Percentiles rank a stretch among this genome's conserved stretches.
These are phyloP conservation scores for Fragaria iinumae DNA, from an alignment of 306 rosid genomes.

Conservation along the genomic window DNA sequence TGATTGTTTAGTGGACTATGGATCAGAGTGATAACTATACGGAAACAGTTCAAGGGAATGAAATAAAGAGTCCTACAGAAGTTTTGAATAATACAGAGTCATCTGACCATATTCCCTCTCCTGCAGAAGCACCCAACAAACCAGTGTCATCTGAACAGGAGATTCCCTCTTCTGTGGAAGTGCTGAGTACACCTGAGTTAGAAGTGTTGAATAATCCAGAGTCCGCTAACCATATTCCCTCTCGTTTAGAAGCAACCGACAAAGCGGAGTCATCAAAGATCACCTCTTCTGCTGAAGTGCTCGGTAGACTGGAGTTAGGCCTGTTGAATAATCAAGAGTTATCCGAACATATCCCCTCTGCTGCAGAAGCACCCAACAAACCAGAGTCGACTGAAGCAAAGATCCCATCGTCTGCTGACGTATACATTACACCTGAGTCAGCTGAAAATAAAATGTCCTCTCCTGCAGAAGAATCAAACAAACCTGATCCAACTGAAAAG, in stretches of 20 bases:
- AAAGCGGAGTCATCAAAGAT: not conserved
- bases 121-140: not conserved
- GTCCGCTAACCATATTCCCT: not conserved
- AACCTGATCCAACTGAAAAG: slow-evolving; percentile 40
- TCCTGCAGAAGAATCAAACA: slow-evolving; percentile 29
- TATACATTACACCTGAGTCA: slow-evolving; percentile 20
- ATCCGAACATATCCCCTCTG: slow-evolving; percentile 11
- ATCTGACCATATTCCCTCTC: not conserved
- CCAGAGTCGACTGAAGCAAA: slow-evolving; percentile 4
- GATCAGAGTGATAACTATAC: slow-evolving; percentile 37
- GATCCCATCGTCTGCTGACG: slow-evolving; percentile 23
- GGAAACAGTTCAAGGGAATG: slow-evolving; percentile 22
- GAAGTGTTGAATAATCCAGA: slow-evolving; percentile 13
- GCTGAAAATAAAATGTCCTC: slow-evolving; percentile 24
- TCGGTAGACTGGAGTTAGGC: not conserved
- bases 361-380: slow-evolving; percentile 20
- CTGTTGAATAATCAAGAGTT: not conserved
- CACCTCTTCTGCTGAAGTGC: slow-evolving; percentile 8
- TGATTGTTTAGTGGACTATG: slow-evolving; percentile 21
- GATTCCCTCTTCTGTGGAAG: slow-evolving; percentile 2
- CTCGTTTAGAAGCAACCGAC: not conserved
- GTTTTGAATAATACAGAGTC: slow-evolving; percentile 9
- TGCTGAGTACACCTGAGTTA: not conserved
- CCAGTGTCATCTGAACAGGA: slow-evolving; percentile 12
- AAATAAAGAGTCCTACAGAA: slow-evolving; percentile 28